Evolutionary conservation across 345 rosid species (phyloP).

Genomic region (Euclidium syriacum): DNA sequence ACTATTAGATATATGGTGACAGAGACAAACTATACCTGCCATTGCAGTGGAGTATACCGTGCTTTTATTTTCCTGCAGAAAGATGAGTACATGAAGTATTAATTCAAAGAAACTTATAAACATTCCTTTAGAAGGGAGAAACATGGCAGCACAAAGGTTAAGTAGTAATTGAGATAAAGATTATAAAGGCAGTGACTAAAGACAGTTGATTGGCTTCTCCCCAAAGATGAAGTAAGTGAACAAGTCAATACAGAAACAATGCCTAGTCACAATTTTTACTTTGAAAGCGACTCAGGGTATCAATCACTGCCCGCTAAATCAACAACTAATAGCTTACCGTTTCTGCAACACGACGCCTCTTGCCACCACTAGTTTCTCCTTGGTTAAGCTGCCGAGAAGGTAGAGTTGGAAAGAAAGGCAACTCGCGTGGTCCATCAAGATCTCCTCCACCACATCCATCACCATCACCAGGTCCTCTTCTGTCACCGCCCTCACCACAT

Average conservation of each 20-base stretch:
- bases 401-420: no score
- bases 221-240: not conserved
- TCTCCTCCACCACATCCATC: no score
- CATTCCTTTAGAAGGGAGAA: not conserved
- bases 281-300: no score
- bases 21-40: slow-evolving; percentile 42
- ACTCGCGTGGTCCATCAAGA: no score
- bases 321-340: no score
- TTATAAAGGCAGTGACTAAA: not conserved
- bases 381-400: no score
- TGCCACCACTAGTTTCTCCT: no score
- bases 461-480: no score
- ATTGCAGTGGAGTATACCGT: slow-evolving; percentile 58
- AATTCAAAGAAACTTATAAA: not conserved
- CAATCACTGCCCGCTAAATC: no score
- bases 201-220: not conserved
- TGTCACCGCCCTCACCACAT: no score
- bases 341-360: no score
- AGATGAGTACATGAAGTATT: slow-evolving; percentile 2
- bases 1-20: not conserved
- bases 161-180: not conserved
- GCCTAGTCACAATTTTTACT: not conserved
- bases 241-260: not conserved
- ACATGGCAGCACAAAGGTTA: no score
- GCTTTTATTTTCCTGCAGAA: slow-evolving; percentile 55